Evolutionary conservation across 1,139 yeast species (phyloP).

Genomic region (Suhomyces chickasaworum): DNA sequence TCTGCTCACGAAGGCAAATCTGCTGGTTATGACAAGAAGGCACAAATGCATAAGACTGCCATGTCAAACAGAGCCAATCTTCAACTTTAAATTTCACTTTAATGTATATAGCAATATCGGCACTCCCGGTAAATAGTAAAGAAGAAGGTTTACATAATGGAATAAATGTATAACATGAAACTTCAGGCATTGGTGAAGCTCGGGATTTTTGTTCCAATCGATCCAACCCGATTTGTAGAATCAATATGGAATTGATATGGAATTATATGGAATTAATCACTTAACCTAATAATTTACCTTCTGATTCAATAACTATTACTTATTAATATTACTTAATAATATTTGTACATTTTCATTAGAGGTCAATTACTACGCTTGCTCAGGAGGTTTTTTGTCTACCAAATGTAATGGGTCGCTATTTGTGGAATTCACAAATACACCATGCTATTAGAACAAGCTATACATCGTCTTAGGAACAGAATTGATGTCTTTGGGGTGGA

Average conservation of each 20-base stretch:
- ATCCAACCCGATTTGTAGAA: too few relatives aligned
- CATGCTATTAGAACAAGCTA: background rate
- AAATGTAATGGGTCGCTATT: too few relatives aligned
- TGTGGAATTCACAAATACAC: constrained; percentile 5
- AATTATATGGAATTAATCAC: too few relatives aligned
- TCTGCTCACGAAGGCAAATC: constrained; percentile 78
- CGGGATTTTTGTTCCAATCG: too few relatives aligned
- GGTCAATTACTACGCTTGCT: background rate
- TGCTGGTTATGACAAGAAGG: constrained; percentile 81
- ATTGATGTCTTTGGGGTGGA: constrained; percentile 18
- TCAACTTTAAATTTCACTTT: constrained; percentile 51
- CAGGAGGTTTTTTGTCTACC: too few relatives aligned
- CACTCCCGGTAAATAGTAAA: background rate
- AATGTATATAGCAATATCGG: constrained; percentile 11
- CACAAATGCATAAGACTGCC: constrained; percentile 82
- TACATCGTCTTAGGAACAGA: constrained; percentile 15
- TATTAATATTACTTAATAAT: too few relatives aligned
- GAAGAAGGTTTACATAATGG: background rate
- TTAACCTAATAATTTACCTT: too few relatives aligned
- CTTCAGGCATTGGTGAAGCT: too few relatives aligned
- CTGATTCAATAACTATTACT: too few relatives aligned
- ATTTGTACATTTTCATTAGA: background rate
- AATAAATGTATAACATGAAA: background rate
- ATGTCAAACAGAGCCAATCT: constrained; percentile 79
- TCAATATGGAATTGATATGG: too few relatives aligned